phyloP scores from a whole-genome alignment of 2,329 filamentous ascomycete species.

The Paecilomyces formosus region DNA sequence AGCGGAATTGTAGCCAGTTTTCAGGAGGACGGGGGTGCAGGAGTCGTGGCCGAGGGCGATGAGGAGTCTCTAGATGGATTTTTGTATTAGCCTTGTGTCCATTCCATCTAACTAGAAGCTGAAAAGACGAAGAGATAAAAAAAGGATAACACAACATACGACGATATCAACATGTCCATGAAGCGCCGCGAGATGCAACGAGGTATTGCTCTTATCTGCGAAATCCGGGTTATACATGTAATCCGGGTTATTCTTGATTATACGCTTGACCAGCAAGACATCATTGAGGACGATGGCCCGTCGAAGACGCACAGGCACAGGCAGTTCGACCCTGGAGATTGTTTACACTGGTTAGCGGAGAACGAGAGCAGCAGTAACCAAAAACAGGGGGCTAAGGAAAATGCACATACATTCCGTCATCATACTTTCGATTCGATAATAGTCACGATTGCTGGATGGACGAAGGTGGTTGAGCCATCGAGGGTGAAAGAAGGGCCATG shows the following conservation, averaged over 20 bases:
- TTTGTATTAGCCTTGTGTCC: background rate
- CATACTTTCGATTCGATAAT: conserved; percentile 4
- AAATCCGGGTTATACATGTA: conserved; percentile 75
- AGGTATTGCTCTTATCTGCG: conserved; percentile 70
- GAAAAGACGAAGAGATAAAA: background rate
- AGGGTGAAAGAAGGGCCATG: background rate
- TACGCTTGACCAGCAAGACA: conserved; percentile 64
- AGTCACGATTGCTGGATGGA: background rate
- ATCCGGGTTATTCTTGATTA: conserved; percentile 63
- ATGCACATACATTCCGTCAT: conserved; percentile 5
- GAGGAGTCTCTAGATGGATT: conserved; percentile 47
- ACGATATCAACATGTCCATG: conserved; percentile 64
- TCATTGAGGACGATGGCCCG: conserved; percentile 75
- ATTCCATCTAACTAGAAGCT: background rate
- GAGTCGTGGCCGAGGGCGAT: conserved; percentile 68
- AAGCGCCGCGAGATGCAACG: conserved; percentile 70
- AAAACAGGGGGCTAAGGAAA: background rate
- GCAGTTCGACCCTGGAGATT: conserved; percentile 13
- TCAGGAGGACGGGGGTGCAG: conserved; percentile 24
- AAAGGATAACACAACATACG: conserved; percentile 19
- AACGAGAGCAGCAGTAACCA: background rate
- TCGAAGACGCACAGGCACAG: conserved; percentile 64
- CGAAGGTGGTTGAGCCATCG: background rate
- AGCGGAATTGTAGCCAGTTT: conserved; percentile 19
- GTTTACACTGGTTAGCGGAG: background rate